Evolutionary conservation across 2,329 filamentous ascomycete genomes (phyloP), one percentile per base, ranked within the genome.

Genomic region (Botrytis tulipae): DNA sequence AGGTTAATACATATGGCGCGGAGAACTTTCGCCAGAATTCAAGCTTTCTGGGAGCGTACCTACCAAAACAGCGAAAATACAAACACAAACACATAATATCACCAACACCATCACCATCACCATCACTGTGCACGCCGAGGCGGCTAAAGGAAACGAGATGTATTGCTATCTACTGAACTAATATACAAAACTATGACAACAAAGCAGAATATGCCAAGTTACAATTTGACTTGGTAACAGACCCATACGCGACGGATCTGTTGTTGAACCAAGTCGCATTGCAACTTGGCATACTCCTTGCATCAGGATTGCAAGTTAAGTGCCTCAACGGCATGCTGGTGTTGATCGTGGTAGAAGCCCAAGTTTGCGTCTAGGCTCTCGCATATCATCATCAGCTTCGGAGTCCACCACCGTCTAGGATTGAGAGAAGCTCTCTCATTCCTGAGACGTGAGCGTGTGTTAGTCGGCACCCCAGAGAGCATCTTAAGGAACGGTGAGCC

Each of bases 201-300:
- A 35, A 25, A 40, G 18, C 9, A 9, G 25, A 42, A 12, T 62
- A 62, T 42, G 22, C 63, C 20, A 48, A 66, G 44, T 48, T 48
- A 3, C 44, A 66, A 66, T 37, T 22, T 35, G 29, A 66, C 44
- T 66, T 42, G 14, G 14, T 63, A 5, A 81, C 77, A 32, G 35
- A 35, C 78, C 73, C 1, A 86, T 67, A 94, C 86, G 0, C 88
- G 85, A 16, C 84, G 81, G 57, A 94, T 87, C 77, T 93, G 91
- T 46, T 85, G 84, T 71, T 87, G 83, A 1, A 94, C 87, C 1
- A 93, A 84, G 4, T 89, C 85, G 73, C 89, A 89, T 80, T 94
- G 91, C 0, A 87, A 81, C 80, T 87, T 82, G 71, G 88, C 88
- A 81, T 92, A 88, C 32, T 89, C 86, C 51, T 85, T n/a, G 22